phyloP scores from a whole-genome alignment of 2,329 filamentous ascomycete genomes.

The Pyricularia sp. region DNA sequence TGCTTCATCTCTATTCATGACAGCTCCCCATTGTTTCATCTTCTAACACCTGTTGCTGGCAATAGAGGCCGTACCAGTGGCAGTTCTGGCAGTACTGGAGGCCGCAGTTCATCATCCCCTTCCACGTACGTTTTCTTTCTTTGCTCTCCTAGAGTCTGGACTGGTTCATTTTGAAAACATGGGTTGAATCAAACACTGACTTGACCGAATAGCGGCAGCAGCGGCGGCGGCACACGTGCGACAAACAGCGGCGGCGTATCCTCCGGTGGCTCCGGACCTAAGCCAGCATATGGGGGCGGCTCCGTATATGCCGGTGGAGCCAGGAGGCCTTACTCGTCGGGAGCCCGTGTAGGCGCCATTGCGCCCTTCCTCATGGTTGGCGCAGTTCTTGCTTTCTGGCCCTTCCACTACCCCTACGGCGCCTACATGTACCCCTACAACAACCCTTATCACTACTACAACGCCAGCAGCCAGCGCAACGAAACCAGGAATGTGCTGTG shows the following conservation, averaged over 20 bases:
- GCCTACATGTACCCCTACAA: slow-evolving; percentile 48
- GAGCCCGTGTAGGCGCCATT: slow-evolving; percentile 35
- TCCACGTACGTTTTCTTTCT: background rate
- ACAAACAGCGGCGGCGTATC: slow-evolving; percentile 37
- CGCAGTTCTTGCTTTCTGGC: slow-evolving; percentile 43
- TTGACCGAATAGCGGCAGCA: background rate
- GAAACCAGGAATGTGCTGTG: slow-evolving; percentile 49
- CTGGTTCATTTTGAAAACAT: background rate
- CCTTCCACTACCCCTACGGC: slow-evolving; percentile 50
- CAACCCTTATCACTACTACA: slow-evolving; percentile 35
- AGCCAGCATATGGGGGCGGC: slow-evolving; percentile 47
- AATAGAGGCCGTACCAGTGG: slow-evolving; percentile 1
- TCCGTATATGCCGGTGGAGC: slow-evolving; percentile 56
- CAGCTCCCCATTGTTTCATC: background rate
- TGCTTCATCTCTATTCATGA: background rate
- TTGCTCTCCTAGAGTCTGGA: background rate
- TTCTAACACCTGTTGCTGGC: background rate
- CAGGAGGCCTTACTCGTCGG: slow-evolving; percentile 44
- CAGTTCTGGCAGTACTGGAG: background rate
- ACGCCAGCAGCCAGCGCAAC: slow-evolving; percentile 36
- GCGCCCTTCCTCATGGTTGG: slow-evolving; percentile 36
- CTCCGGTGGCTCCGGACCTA: slow-evolving; percentile 41
- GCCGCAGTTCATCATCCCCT: background rate
- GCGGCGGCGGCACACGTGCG: slow-evolving; percentile 8
- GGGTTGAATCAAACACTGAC: background rate